These are phyloP conservation scores for Talaromyces proteolyticus DNA, from an alignment of 495 filamentous ascomycete genomes.

Conservation along the genomic window DNA sequence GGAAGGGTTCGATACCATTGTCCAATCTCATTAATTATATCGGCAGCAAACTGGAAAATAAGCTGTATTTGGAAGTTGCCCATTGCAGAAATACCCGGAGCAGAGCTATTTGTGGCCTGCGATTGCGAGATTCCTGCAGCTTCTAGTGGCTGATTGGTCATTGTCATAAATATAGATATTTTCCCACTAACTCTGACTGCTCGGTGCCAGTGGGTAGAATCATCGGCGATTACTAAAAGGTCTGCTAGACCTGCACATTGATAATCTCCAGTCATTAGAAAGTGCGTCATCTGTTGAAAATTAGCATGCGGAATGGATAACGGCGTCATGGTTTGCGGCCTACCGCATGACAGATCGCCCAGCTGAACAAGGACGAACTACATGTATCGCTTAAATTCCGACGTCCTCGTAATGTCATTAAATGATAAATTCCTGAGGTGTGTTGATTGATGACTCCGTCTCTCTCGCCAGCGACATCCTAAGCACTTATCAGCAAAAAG, in stretches of 20 bases:
- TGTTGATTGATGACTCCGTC: background rate
- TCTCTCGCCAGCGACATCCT: background rate
- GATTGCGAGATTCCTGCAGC: too few species aligned
- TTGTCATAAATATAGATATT: background rate
- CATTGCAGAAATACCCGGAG: too few species aligned
- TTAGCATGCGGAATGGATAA: background rate
- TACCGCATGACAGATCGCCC: background rate
- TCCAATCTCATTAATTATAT: background rate
- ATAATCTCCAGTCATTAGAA: background rate
- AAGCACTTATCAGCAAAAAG: background rate
- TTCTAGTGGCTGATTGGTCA: background rate
- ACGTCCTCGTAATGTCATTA: background rate
- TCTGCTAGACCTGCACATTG: background rate
- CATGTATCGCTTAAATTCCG: background rate
- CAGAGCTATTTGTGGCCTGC: too few species aligned
- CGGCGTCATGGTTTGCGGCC: background rate
- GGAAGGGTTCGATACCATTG: background rate
- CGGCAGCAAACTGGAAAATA: background rate
- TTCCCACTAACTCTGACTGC: background rate
- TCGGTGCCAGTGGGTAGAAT: background rate
- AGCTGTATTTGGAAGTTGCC: background rate
- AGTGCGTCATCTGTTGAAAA: background rate
- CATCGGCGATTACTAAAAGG: background rate
- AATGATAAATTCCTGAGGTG: background rate
- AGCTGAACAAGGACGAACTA: background rate